Evolutionary conservation across 2,329 filamentous ascomycete species (phyloP).

Genomic region (Microsporum audouinii): DNA sequence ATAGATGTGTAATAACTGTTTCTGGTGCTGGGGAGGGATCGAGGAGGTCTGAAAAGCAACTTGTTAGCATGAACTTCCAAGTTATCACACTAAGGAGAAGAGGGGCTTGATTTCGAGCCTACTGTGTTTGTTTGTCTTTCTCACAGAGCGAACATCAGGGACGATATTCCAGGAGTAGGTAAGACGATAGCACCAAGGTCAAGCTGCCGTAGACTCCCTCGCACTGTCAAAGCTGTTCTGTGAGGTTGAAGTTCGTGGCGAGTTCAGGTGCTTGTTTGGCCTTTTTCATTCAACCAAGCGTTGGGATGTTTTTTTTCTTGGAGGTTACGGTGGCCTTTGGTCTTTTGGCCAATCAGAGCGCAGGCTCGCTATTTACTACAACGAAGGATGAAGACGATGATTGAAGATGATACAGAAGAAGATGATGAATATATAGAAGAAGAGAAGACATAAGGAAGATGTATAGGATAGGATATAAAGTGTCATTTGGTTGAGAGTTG

Average conservation of each 20-base stretch:
- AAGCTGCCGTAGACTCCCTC: background rate
- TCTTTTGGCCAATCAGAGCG: background rate
- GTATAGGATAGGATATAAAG: too few species aligned
- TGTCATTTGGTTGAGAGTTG: too few species aligned
- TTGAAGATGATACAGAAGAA: background rate
- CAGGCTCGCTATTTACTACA: background rate
- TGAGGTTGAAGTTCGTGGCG: background rate
- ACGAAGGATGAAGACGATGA: background rate
- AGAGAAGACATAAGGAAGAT: too few species aligned
- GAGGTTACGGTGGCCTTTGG: slow-evolving; percentile 10
- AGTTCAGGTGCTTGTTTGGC: slow-evolving; percentile 1
- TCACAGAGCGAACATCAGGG: background rate
- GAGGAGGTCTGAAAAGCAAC: background rate
- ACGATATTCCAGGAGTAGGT: background rate
- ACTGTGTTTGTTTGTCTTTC: background rate
- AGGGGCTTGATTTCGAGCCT: background rate
- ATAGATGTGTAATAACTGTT: background rate
- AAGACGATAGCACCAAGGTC: background rate
- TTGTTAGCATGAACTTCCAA: background rate
- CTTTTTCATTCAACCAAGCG: background rate
- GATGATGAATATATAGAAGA: background rate
- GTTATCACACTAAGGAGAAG: background rate
- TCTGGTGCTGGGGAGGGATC: background rate
- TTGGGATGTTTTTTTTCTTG: slow-evolving; percentile 3
- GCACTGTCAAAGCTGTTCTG: background rate